These are phyloP conservation scores for Ophiostoma tasmaniense DNA, from an alignment of 2,329 filamentous ascomycete species.

Conservation along the genomic window DNA sequence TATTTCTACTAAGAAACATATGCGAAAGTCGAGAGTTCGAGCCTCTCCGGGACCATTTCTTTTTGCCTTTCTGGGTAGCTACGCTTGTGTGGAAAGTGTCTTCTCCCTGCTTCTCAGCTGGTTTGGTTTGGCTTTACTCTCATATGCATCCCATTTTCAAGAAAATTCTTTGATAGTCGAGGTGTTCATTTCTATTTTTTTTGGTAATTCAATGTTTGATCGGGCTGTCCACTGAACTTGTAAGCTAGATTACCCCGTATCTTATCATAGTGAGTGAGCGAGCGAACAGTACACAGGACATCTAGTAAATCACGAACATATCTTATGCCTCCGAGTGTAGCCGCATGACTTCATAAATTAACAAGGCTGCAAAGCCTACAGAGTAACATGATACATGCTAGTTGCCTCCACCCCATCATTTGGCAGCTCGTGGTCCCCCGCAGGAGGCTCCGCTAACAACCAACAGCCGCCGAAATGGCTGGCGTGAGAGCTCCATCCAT, in stretches of 20 bases:
- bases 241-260: no score
- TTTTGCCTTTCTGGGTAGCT: neutral
- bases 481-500: neutral
- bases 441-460: neutral
- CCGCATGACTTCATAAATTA: no score
- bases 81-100: no score
- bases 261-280: no score
- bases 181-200: neutral
- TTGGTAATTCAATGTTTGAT: neutral
- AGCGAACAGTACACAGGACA: no score
- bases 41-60: constrained; percentile 9
- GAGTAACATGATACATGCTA: neutral
- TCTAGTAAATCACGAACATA: no score
- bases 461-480: neutral
- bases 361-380: no score
- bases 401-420: neutral
- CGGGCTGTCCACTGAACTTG: no score
- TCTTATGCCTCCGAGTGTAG: no score
- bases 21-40: constrained; percentile 10
- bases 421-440: neutral
- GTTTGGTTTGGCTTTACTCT: neutral
- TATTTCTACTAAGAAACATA: neutral
- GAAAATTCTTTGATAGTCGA: neutral
- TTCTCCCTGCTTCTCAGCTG: no score
- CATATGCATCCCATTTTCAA: neutral